phyloP scores from a whole-genome alignment of 768 basidiomycete species.

The Tulasnella sp. region DNA sequence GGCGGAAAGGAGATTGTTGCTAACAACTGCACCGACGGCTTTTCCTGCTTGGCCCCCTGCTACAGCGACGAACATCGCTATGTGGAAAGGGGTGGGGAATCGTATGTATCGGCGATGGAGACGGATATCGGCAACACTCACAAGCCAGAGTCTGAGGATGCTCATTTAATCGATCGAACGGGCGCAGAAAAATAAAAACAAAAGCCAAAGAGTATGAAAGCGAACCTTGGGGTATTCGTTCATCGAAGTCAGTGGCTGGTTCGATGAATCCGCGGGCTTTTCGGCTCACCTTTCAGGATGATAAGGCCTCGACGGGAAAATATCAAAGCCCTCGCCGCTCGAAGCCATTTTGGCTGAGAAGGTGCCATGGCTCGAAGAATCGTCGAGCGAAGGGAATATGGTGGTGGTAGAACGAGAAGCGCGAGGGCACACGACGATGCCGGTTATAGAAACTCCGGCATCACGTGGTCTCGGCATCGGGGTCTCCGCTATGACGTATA shows the following conservation, averaged over 20 bases:
- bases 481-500: background rate
- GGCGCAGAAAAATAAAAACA: slow-evolving; percentile 31
- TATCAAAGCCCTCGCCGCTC: background rate
- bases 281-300: slow-evolving; percentile 14
- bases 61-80: slow-evolving; percentile 32
- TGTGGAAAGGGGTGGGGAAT: background rate
- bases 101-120: background rate
- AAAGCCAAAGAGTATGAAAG: slow-evolving; percentile 34
- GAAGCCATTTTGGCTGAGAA: slow-evolving; percentile 10
- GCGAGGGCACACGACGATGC: background rate
- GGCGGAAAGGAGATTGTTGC: slow-evolving; percentile 31
- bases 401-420: background rate
- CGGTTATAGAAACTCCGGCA: background rate
- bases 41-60: slow-evolving; percentile 34
- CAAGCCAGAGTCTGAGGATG: slow-evolving; percentile 31
- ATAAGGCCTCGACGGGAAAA: slow-evolving; percentile 15
- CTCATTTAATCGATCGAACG: slow-evolving; percentile 30
- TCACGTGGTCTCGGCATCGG: background rate
- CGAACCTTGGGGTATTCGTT: slow-evolving; percentile 27
- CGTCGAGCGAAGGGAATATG: background rate
- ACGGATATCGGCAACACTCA: background rate
- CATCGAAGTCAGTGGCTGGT: background rate
- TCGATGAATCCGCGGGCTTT: background rate
- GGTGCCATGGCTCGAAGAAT: background rate
- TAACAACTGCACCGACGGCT: slow-evolving; percentile 30